Evolutionary conservation across 192 early-diverging fungal genomes (phyloP).

Genomic region (Helicostylum pulchrum): DNA sequence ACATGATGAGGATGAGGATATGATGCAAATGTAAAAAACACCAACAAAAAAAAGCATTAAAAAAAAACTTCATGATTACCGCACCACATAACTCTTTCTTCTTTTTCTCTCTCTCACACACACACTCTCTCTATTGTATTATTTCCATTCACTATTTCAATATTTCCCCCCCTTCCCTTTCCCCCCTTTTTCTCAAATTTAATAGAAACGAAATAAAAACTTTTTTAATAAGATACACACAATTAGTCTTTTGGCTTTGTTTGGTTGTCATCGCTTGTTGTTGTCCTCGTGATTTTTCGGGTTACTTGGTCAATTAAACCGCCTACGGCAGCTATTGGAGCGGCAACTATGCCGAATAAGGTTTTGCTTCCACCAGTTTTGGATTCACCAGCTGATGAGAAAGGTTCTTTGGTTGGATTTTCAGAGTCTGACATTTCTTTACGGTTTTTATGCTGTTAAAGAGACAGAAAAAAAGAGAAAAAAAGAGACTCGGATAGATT

Average conservation of each 20-base stretch:
- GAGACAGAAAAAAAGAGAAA: background rate
- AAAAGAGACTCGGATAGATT: no score
- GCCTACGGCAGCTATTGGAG: constrained; percentile 12
- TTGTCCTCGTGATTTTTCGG: background rate
- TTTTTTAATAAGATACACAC: background rate
- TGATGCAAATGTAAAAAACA: constrained; percentile 27
- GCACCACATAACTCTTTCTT: background rate
- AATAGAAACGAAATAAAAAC: background rate
- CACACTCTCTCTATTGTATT: background rate
- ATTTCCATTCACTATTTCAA: no score
- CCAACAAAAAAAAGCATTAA: background rate
- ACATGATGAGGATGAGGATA: constrained; percentile 32
- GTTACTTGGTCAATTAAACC: constrained; percentile 10
- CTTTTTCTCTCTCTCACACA: background rate
- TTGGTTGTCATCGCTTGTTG: background rate
- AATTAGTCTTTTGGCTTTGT: background rate
- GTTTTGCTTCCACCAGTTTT: background rate
- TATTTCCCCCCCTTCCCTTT: background rate
- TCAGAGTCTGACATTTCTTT: background rate
- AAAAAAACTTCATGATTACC: background rate
- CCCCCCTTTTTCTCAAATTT: background rate
- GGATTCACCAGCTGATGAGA: constrained; percentile 2
- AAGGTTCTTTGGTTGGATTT: constrained; percentile 8
- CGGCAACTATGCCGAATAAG: background rate
- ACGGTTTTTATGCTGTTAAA: background rate